These are phyloP conservation scores for Flueggea neowawraea DNA, from an alignment of 441 rosid genomes.

Conservation along the genomic window DNA sequence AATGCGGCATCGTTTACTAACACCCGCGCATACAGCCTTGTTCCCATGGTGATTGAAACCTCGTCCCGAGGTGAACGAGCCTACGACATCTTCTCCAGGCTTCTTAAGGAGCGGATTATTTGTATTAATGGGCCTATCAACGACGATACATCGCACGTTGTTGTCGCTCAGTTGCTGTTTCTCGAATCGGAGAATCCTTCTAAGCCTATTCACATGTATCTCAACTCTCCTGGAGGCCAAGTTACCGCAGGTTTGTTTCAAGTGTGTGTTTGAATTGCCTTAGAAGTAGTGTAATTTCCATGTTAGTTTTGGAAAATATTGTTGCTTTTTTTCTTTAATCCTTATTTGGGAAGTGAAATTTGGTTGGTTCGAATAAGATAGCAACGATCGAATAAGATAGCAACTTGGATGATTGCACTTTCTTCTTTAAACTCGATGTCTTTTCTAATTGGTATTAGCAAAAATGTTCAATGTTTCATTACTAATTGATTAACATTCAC, in stretches of 20 bases:
- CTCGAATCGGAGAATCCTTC: constrained; percentile 99
- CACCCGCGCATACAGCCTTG: constrained; percentile 46
- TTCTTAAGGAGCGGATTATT: constrained; percentile 89
- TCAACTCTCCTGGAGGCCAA: constrained; percentile 96
- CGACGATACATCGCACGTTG: constrained; percentile 92
- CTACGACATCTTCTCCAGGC: constrained; percentile 92
- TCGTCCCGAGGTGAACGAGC: constrained; percentile 98
- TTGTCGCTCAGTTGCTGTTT: constrained; percentile 96
- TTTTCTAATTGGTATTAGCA: too few species aligned
- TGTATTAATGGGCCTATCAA: constrained; percentile 93
- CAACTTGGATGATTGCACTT: too few species aligned
- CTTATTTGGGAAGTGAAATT: too few species aligned
- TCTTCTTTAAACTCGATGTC: too few species aligned
- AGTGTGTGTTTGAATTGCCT: too few species aligned
- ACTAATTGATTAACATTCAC: too few species aligned
- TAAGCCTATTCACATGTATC: constrained; percentile 97
- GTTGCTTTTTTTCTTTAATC: too few species aligned
- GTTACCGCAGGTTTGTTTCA: constrained; percentile 80
- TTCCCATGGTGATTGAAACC: constrained; percentile 98
- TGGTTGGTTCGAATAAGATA: too few species aligned
- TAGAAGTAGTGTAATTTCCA: too few species aligned
- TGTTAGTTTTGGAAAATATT: too few species aligned
- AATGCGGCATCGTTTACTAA: constrained; percentile 10
- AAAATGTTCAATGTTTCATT: too few species aligned
- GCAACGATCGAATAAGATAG: too few species aligned